Evolutionary conservation across 495 filamentous ascomycete species (phyloP), one percentile per base, ranked within the genome.

Genomic region (Rusavskia elegans): DNA sequence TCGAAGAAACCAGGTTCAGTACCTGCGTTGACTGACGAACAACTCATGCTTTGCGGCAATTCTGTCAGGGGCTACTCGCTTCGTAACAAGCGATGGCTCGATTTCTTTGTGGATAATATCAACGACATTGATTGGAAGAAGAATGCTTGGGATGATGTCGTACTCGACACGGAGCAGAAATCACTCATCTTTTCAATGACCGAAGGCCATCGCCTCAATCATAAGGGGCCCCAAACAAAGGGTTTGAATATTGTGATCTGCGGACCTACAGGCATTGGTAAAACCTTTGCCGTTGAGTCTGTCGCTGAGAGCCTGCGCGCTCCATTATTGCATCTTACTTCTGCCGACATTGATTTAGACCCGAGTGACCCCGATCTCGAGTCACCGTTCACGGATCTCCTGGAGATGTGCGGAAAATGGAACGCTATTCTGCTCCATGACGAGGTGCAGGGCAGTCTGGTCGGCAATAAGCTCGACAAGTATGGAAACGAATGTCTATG

Each of bases 391-490:
- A 48, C 54, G 9, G 55, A 57, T 40, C 46, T 61, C 5, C 52
- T 62, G 4, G 60, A 62, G 30, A 62, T 62, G 60, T 49, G 50
- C 16, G 53, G 49, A 1, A 55, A 60, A 49, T 62, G 59, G 59
- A 58, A 63, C 20, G 67, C 70, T 19, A 66, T 75, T 40, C 63
- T 77, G 2, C 64, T 78, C 0, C 69, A 84, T 3, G 80, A 83
- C 53, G 79, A 84, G 62, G 78, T 75, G 37, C 79, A 83, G 50
- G 77, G 82, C 13, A 82, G 81, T 66, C 68, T 83, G 35, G 77
- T 80, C 63, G 61, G 71, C 49, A 67, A 73, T 4, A 58, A 41
- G 2, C 45, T 61, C 0, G 53, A 68, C 39, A 73, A 79, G 36
- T 66, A 80, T 8, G 64, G 71, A 54, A 65, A 75, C 60, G 67